A percentile compares a stretch with the other conserved stretches of the same genome.
Evolutionary conservation across 352 stramenopile species (phyloP).

Genomic region (Pythium insidiosum): DNA sequence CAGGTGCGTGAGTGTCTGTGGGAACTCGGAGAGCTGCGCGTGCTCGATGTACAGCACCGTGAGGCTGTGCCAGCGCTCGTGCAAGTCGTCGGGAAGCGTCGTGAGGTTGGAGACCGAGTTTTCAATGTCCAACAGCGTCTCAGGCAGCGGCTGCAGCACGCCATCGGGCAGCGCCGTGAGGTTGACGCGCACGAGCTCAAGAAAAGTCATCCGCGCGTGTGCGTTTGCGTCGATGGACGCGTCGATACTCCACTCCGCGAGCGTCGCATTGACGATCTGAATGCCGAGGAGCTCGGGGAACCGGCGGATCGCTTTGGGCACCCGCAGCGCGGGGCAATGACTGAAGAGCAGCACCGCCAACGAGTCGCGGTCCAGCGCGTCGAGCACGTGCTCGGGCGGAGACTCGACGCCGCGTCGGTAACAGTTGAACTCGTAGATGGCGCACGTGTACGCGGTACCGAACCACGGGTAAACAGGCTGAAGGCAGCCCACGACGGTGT

Average conservation of each 20-base stretch:
- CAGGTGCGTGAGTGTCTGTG: slow-evolving; percentile 1
- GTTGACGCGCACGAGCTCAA: slow-evolving; percentile 18
- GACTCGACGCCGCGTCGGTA: slow-evolving; percentile 3
- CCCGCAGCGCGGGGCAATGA: slow-evolving; percentile 15
- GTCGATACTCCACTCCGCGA: slow-evolving; percentile 12
- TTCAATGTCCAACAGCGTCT: slow-evolving; percentile 17
- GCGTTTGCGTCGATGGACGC: slow-evolving; percentile 9
- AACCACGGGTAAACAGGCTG: slow-evolving; percentile 11
- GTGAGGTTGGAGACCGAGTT: slow-evolving; percentile 15
- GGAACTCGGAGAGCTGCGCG: slow-evolving; percentile 7
- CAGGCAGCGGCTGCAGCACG: slow-evolving; percentile 11
- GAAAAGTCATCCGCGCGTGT: slow-evolving; percentile 15
- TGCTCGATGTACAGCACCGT: slow-evolving; percentile 17
- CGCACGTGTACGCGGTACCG: slow-evolving; percentile 12
- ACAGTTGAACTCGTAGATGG: slow-evolving; percentile 19
- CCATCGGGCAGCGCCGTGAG: slow-evolving; percentile 17
- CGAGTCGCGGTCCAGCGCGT: slow-evolving; percentile 8
- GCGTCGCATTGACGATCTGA: slow-evolving; percentile 27
- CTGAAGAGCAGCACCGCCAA: slow-evolving; percentile 14
- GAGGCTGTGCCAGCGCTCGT: slow-evolving; percentile 13
- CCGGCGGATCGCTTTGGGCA: slow-evolving; percentile 8
- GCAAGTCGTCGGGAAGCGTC: slow-evolving; percentile 7
- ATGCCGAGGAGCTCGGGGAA: slow-evolving; percentile 24
- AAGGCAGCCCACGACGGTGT: slow-evolving; percentile 2
- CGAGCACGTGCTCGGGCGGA: neutral